Evolutionary conservation across 1,284 basidiomycete genomes (phyloP), one percentile per base, ranked within the genome.

Genomic region (Lentinula novae-zelandiae): DNA sequence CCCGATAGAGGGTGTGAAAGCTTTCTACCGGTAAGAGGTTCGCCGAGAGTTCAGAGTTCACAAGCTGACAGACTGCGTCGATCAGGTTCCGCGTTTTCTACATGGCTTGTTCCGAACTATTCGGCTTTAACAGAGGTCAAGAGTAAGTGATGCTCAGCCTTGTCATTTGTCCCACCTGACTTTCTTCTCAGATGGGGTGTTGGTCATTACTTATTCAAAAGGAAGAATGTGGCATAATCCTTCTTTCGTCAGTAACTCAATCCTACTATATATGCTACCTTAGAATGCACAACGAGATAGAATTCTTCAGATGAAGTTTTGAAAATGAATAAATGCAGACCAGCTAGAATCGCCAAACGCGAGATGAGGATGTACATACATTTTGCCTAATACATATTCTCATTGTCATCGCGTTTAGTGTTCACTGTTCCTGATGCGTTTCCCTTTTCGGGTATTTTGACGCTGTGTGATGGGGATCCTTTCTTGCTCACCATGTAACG

Each of bases 51-150:
- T 15, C 12, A 36, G 22, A 6, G 15, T 12, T 31, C 5, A 22
- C 8, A 4, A n/a, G 2, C 22, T 12, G 13, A 58, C 8, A 17
- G 13, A 12, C 13, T 5, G 20, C 27, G 17, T 38, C 9, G 17
- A 36, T 5, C 31, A 82, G 85, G 61, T 90, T 89, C 71, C 75
- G 87, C 20, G 85, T 90, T 38, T 92, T 92, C 71, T 92, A 89
- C 68, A 80, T 92, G 69, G 87, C 89, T 13, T 89, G 87, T 65
- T 85, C 87, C 5, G 90, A 91, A 68, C 78, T 92, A 63, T 93
- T 92, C 70, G 85, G 77, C 5, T 76, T 87, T 70, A 81, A 90
- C 66, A 71, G 71, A 5, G 89, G 90, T 2, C 80, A 92, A 71
- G 83, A 86, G 84, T 85, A 66, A 68, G 83, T 78, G 42, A 48